phyloP scores from a whole-genome alignment of 192 early-diverging fungal genomes.

The Paraglomus occultum region DNA sequence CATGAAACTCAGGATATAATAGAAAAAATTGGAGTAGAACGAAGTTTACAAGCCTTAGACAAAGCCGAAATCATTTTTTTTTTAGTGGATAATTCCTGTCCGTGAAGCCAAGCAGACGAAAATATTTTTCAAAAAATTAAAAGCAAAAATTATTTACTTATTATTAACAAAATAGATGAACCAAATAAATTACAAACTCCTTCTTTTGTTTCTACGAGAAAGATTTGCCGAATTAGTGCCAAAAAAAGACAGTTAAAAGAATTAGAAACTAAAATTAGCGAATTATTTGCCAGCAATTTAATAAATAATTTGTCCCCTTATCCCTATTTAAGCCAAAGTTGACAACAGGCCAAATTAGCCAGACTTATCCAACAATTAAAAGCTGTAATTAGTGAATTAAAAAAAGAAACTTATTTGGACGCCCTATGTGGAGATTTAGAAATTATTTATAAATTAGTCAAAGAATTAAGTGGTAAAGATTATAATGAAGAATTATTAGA shows the following conservation, averaged over 20 bases:
- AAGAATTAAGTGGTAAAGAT: slow-evolving; percentile 11
- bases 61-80: slow-evolving; percentile 20
- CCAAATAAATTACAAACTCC: background rate
- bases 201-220: background rate
- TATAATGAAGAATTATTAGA: slow-evolving; percentile 58
- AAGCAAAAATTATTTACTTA: background rate
- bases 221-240: slow-evolving; percentile 1
- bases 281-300: background rate
- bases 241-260: slow-evolving; percentile 1
- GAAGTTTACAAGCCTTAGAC: slow-evolving; percentile 12
- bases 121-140: slow-evolving; percentile 13
- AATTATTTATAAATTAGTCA: slow-evolving; percentile 10
- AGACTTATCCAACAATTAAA: slow-evolving; percentile 2
- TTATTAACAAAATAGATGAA: slow-evolving; percentile 6
- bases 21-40: slow-evolving; percentile 5
- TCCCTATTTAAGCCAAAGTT: slow-evolving; percentile 19
- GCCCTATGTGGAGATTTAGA: slow-evolving; percentile 4
- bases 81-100: slow-evolving; percentile 12
- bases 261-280: slow-evolving; percentile 14
- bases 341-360: slow-evolving; percentile 9
- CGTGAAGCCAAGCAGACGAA: slow-evolving; percentile 1
- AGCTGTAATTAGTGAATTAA: slow-evolving; percentile 9
- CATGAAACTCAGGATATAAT: slow-evolving; percentile 2
- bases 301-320: background rate
- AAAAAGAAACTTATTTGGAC: slow-evolving; percentile 21